Evolutionary conservation across 202 grass and related monocot genomes (phyloP).

Genomic region (Eragrostis tef): DNA sequence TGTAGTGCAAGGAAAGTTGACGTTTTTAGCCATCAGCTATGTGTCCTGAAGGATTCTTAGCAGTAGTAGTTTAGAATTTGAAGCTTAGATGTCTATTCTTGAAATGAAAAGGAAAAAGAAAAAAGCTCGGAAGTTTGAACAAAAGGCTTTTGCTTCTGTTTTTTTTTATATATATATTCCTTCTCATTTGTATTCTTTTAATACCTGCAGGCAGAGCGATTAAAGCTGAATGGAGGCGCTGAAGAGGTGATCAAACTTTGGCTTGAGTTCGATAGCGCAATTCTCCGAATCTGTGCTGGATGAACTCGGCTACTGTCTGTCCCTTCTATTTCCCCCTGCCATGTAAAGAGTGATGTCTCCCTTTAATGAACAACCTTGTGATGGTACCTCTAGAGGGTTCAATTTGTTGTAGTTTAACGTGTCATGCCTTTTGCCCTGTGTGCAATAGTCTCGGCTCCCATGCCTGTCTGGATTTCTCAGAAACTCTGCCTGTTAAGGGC

Average conservation of each 20-base stretch:
- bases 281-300: slow-evolving; percentile 14
- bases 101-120: neutral
- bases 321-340: slow-evolving; percentile 13
- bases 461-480: slow-evolving; percentile 3
- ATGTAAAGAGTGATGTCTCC: slow-evolving; percentile 47
- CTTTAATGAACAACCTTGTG: slow-evolving; percentile 44
- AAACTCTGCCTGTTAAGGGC: slow-evolving; percentile 22
- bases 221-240: slow-evolving; percentile 68
- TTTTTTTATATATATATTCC: neutral
- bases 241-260: slow-evolving; percentile 24
- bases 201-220: slow-evolving; percentile 57
- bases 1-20: neutral
- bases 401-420: slow-evolving; percentile 36
- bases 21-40: neutral
- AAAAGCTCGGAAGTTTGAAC: neutral
- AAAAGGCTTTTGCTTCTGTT: slow-evolving; percentile 3
- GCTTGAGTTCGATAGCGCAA: slow-evolving; percentile 21
- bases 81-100: neutral
- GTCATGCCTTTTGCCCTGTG: slow-evolving; percentile 7
- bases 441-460: neutral
- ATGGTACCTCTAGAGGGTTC: slow-evolving; percentile 24
- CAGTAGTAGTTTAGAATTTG: neutral
- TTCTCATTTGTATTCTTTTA: neutral
- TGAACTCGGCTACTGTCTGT: slow-evolving; percentile 22
- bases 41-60: neutral